Conservation (phyloP, 768 basidiomycete genomes). For the Clavulina sp. region DNA sequence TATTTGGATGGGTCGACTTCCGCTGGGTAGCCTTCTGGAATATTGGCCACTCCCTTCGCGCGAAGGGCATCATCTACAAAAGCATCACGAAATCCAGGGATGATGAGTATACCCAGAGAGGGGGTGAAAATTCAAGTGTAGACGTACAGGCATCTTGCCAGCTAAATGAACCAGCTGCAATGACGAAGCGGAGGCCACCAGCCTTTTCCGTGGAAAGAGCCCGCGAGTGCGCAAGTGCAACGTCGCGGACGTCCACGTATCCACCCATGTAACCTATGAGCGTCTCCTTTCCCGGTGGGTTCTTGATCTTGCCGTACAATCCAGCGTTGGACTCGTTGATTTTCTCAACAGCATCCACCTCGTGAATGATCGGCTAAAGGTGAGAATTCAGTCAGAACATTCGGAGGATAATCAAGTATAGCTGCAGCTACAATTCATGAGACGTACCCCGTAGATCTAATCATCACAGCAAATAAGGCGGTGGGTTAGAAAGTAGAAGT, state of each 20-base stretch:
- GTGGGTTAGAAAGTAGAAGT: no score
- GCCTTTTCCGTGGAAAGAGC: conserved; percentile 1
- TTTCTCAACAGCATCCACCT: conserved; percentile 8
- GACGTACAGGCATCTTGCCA: conserved; percentile 9
- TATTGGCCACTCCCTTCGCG: neutral
- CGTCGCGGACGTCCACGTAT: conserved; percentile 9
- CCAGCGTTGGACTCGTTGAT: conserved; percentile 20
- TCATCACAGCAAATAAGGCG: no score
- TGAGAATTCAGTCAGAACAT: no score
- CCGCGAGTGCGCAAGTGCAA: conserved; percentile 6
- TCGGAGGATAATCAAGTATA: no score
- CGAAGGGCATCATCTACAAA: neutral
- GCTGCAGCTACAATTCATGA: no score
- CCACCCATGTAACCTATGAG: conserved; percentile 1
- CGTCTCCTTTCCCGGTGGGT: neutral
- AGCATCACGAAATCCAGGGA: neutral
- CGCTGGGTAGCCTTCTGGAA: neutral
- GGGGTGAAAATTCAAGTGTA: neutral
- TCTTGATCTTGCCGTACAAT: conserved; percentile 2
- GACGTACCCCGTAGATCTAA: no score
- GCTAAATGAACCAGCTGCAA: neutral
- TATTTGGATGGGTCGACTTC: neutral
- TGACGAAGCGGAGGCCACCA: conserved; percentile 6
- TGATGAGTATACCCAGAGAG: neutral
- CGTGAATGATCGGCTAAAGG: neutral